These are phyloP conservation scores for Adansonia madagascariensis DNA, from an alignment of 441 rosid genomes.

Conservation along the genomic window DNA sequence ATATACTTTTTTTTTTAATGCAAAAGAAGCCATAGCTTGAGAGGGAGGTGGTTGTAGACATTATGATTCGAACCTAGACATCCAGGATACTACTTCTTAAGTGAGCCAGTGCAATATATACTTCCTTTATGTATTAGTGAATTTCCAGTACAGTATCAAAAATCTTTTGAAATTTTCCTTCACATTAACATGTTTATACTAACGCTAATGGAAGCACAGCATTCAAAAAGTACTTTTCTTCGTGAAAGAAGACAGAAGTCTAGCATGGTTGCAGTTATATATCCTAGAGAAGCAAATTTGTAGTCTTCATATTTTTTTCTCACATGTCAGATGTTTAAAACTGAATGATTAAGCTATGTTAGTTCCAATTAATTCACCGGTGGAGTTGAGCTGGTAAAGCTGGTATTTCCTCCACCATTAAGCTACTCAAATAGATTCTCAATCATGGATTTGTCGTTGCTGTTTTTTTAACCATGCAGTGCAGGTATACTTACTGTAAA, in stretches of 20 bases:
- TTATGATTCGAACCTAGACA: too few species aligned
- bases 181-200: neutral
- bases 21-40: neutral
- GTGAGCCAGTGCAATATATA: too few species aligned
- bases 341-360: neutral
- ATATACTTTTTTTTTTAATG: too few species aligned
- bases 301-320: neutral
- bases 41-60: neutral
- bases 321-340: neutral
- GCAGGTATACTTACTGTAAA: neutral
- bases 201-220: too few species aligned
- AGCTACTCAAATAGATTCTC: neutral
- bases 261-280: neutral
- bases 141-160: neutral
- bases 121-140: too few species aligned
- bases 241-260: neutral
- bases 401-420: conserved; percentile 1
- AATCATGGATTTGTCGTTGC: neutral
- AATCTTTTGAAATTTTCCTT: neutral
- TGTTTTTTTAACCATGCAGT: neutral
- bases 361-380: neutral
- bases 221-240: neutral
- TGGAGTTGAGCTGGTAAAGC: neutral
- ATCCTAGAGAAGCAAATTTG: neutral
- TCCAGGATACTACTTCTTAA: too few species aligned